Conservation (phyloP, 2,329 filamentous ascomycete genomes). For the Alternaria conjuncta region DNA sequence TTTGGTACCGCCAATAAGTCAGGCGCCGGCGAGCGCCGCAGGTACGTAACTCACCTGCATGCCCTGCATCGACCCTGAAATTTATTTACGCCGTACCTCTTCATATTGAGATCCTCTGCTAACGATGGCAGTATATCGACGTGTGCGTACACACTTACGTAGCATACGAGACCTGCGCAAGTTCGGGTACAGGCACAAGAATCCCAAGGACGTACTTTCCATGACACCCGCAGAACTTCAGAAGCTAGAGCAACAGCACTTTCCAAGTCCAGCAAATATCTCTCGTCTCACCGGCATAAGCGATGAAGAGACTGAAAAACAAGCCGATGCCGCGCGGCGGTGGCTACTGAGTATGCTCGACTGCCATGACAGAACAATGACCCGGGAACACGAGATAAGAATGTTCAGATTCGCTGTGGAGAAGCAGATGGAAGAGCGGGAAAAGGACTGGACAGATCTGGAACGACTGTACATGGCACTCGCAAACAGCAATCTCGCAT, state of each 20-base stretch:
- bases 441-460: slow-evolving; percentile 10
- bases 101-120: not conserved
- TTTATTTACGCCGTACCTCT: not conserved
- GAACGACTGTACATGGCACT: slow-evolving; percentile 29
- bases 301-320: slow-evolving; percentile 1
- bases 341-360: slow-evolving; percentile 19
- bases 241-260: slow-evolving; percentile 3
- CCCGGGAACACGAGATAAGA: slow-evolving; percentile 9
- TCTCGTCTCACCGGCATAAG: not conserved
- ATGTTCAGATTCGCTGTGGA: slow-evolving; percentile 21
- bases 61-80: not conserved
- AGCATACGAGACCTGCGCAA: slow-evolving; percentile 6
- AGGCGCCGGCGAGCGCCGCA: slow-evolving; percentile 1
- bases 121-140: slow-evolving; percentile 5
- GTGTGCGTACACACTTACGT: slow-evolving; percentile 1
- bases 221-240: not conserved
- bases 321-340: slow-evolving; percentile 8
- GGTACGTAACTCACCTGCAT: not conserved
- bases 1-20: not conserved
- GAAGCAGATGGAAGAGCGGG: slow-evolving; percentile 9
- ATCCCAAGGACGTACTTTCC: not conserved
- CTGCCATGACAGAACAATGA: slow-evolving; percentile 4
- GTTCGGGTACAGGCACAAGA: not conserved
- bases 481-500: slow-evolving; percentile 10
- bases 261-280: not conserved